These are phyloP conservation scores for Aspergillus sp. DNA, from an alignment of 2,329 filamentous ascomycete genomes.

Conservation along the genomic window DNA sequence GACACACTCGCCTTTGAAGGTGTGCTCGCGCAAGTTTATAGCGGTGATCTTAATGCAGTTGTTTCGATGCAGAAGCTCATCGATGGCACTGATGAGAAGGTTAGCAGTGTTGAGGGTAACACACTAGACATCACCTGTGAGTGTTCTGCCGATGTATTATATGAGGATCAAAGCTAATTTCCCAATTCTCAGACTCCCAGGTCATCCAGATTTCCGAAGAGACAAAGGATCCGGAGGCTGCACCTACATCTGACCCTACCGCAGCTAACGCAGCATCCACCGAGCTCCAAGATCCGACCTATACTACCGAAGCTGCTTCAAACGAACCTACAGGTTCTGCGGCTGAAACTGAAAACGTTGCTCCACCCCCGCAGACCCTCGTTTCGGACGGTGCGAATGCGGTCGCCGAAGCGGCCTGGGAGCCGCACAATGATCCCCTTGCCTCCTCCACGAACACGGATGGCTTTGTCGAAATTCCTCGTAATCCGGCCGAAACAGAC, in stretches of 20 bases:
- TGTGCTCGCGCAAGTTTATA: conserved; percentile 62
- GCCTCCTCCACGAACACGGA: conserved; percentile 56
- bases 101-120: conserved; percentile 57
- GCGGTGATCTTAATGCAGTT: conserved; percentile 60
- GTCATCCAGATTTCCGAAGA: conserved; percentile 52
- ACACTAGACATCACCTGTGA: conserved; percentile 58
- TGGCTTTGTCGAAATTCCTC: conserved; percentile 73
- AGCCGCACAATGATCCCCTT: conserved; percentile 49
- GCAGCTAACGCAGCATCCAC: conserved; percentile 60
- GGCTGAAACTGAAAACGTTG: conserved; percentile 24
- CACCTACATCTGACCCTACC: conserved; percentile 56
- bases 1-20: conserved; percentile 65
- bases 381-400: conserved; percentile 45
- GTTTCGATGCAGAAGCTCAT: conserved; percentile 61
- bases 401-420: conserved; percentile 56
- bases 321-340: conserved; percentile 39
- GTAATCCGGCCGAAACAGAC: conserved; percentile 73
- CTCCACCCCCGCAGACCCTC: conserved; percentile 41
- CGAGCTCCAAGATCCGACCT: conserved; percentile 53
- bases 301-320: conserved; percentile 58
- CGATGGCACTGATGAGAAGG: conserved; percentile 58
- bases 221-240: conserved; percentile 32
- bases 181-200: conserved; percentile 46
- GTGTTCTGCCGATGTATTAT: conserved; percentile 25
- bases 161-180: conserved; percentile 5